Percentiles rank a stretch among this genome's conserved stretches.
Evolutionary conservation across 139 green algal species (phyloP).

Genomic region (Chlorella sorokiniana): DNA sequence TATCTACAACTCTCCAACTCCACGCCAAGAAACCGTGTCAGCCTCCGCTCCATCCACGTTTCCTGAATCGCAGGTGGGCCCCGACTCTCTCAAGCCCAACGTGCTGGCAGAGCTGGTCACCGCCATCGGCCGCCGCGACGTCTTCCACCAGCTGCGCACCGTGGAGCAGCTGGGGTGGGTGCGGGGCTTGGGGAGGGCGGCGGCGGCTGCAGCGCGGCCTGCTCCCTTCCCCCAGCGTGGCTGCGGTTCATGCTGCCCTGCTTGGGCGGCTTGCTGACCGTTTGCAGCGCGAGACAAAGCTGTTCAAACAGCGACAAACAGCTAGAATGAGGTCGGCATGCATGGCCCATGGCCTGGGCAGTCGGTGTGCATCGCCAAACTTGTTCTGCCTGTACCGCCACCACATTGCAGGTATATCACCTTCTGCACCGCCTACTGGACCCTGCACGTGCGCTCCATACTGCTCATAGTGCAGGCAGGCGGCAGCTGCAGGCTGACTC

Average conservation of each 20-base stretch:
- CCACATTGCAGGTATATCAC: slow-evolving; percentile 36
- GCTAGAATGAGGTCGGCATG: no score
- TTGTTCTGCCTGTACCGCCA: neutral
- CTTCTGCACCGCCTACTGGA: slow-evolving; percentile 36
- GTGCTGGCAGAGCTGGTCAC: slow-evolving; percentile 78
- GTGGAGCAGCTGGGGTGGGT: slow-evolving; percentile 72
- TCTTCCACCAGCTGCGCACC: slow-evolving; percentile 87
- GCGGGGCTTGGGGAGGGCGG: neutral
- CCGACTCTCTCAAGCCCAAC: slow-evolving; percentile 72
- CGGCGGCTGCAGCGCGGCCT: no score
- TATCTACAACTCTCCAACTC: neutral
- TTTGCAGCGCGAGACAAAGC: no score
- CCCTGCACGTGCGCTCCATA: slow-evolving; percentile 34
- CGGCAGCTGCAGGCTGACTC: neutral
- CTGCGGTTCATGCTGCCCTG: no score
- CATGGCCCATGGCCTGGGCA: no score
- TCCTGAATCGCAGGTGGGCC: slow-evolving; percentile 60
- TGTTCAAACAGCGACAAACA: no score
- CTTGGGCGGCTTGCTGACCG: no score
- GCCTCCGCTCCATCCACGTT: neutral
- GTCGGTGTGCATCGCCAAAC: no score
- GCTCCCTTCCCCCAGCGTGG: no score
- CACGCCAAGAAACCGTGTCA: neutral
- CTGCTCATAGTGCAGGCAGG: slow-evolving; percentile 66
- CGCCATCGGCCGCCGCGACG: slow-evolving; percentile 77